phyloP scores from a whole-genome alignment of 208 protist species.

The Strigomonas galati region DNA sequence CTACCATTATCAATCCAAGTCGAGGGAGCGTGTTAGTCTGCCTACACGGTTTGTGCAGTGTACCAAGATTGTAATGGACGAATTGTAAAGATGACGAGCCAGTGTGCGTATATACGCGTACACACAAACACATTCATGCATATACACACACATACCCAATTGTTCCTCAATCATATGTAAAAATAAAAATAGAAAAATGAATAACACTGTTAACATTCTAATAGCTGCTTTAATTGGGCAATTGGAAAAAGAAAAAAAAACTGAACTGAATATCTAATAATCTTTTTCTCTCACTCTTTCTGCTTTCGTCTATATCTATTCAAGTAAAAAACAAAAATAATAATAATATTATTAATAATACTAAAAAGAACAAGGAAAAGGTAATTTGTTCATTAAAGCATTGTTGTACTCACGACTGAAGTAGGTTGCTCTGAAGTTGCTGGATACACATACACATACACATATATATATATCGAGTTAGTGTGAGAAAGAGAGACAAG shows the following conservation, averaged over 20 bases:
- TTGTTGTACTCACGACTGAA: too few species aligned
- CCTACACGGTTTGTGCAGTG: constrained; percentile 59
- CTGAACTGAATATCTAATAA: neutral
- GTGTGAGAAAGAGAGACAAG: neutral
- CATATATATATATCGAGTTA: neutral
- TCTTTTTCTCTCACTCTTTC: constrained; percentile 6
- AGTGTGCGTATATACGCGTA: neutral
- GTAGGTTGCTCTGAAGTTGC: neutral
- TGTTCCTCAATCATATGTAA: neutral
- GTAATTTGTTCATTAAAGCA: too few species aligned
- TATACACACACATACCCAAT: too few species aligned
- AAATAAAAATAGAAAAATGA: neutral
- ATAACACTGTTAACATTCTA: neutral
- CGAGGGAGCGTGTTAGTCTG: constrained; percentile 42
- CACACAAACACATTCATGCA: neutral
- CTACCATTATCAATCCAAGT: constrained; percentile 48
- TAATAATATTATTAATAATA: neutral
- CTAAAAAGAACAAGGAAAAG: neutral
- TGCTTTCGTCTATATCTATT: constrained; percentile 20
- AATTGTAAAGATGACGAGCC: neutral
- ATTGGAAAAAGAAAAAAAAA: constrained; percentile 4
- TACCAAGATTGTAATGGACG: constrained; percentile 13
- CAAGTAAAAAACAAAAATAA: constrained; percentile 4
- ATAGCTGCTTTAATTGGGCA: neutral
- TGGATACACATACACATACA: neutral